Evolutionary conservation across 495 filamentous ascomycete species (phyloP).

Genomic region (Monascus purpureus): DNA sequence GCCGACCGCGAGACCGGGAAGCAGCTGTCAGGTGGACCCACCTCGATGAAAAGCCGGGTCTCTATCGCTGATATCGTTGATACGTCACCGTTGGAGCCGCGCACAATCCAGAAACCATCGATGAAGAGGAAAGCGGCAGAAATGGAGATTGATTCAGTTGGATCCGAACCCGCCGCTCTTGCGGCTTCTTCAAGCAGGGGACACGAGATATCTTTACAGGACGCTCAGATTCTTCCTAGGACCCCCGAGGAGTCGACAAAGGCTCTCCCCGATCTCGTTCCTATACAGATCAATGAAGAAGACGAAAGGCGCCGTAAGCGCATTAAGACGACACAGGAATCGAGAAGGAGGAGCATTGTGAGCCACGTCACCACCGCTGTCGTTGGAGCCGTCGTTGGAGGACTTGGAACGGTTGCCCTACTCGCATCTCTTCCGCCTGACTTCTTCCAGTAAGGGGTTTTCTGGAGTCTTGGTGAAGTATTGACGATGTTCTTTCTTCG

Average conservation of each 20-base stretch:
- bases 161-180: background rate
- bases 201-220: background rate
- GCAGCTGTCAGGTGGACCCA: too few species aligned
- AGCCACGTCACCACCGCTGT: constrained; percentile 31
- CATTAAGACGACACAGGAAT: constrained; percentile 10
- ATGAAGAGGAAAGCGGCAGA: background rate
- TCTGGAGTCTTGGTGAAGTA: background rate
- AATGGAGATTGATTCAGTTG: background rate
- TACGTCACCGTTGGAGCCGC: background rate
- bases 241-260: background rate
- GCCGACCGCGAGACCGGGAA: too few species aligned
- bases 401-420: constrained; percentile 34
- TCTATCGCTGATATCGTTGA: background rate
- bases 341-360: constrained; percentile 10
- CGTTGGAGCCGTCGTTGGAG: constrained; percentile 31
- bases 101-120: background rate
- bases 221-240: too few species aligned
- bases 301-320: constrained; percentile 19
- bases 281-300: background rate
- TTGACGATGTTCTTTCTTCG: too few species aligned
- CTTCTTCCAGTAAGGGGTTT: constrained; percentile 16
- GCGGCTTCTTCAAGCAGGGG: too few species aligned
- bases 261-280: background rate
- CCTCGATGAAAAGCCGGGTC: background rate
- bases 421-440: constrained; percentile 31